Base-by-base conservation (phyloP, 768 basidiomycete genomes). In the Mycena pura region DNA sequence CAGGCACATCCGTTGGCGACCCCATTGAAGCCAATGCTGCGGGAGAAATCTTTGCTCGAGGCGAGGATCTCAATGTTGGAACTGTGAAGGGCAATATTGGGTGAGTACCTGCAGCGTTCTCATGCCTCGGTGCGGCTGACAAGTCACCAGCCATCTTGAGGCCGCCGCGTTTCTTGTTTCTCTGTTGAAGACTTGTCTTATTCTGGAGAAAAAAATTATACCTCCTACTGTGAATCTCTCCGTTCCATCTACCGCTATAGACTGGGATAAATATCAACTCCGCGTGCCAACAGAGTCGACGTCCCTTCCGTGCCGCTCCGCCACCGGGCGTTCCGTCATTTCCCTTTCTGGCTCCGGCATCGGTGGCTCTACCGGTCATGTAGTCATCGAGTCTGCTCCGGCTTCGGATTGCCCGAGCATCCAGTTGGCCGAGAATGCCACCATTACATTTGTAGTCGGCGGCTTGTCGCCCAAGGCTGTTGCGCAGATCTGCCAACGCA, bases 71-170 rank as follows among this genome's bases (percentile, higher is more conserved):
- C 14, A 14, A 70, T 24, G 63, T 76, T 3, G 76, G 76, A 0
- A 72, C 72, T 46, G 65, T 77, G 38, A 77, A 76, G 52, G 72
- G 74, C 10, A 76, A 77, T 53, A 63, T 76, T 10, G 76, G 76
- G 44, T 46, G 13, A 2, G 25, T 36, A 36, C 9, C 7, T 25
- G 22, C 21, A 21, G 1, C n/a, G 9, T 9, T 38, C n/a, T 32
- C 19, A 32, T n/a, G n/a, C n/a, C n/a, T n/a, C n/a, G n/a, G n/a
- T n/a, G n/a, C n/a, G n/a, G n/a, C n/a, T n/a, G n/a, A n/a, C n/a
- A 21, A 22, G 19, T 29, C 27, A 6, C 1, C 8, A 62, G 60
- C 1, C 60, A 62, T 21, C 22, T 51, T 2, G 60, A 62, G n/a
- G 25, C 34, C 2, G 36, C 48, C 14, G 40, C 60, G 2, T 65